These are phyloP conservation scores for Cryomyces minteri DNA, from an alignment of 495 filamentous ascomycete species.

Conservation along the genomic window DNA sequence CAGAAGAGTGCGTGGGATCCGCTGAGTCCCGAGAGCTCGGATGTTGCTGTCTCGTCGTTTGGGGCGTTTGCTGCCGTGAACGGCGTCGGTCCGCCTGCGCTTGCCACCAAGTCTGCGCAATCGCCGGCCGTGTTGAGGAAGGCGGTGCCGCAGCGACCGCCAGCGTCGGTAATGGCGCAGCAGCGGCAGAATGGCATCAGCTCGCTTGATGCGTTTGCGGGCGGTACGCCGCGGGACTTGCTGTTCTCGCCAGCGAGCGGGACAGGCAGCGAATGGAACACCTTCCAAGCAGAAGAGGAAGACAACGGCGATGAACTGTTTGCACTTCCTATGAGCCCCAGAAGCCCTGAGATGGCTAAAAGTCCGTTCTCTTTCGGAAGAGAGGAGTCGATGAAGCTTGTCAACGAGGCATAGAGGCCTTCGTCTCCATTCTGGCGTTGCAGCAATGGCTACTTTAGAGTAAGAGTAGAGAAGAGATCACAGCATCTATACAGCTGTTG, in stretches of 20 bases:
- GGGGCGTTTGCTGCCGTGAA: slow-evolving; percentile 17
- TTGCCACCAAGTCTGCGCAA: slow-evolving; percentile 16
- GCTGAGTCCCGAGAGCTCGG: slow-evolving; percentile 40
- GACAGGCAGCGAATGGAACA: too few relatives aligned
- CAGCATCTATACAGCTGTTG: too few relatives aligned
- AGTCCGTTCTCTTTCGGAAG: slow-evolving; percentile 10
- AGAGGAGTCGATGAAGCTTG: slow-evolving; percentile 8
- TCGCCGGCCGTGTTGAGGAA: slow-evolving; percentile 22
- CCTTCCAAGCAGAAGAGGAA: slow-evolving; percentile 4
- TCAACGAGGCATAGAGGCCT: background rate
- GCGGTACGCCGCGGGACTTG: background rate
- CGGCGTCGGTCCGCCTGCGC: slow-evolving; percentile 12
- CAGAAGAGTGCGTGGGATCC: slow-evolving; percentile 16
- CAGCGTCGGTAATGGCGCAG: slow-evolving; percentile 13
- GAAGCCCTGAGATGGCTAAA: slow-evolving; percentile 52
- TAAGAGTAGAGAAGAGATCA: too few relatives aligned
- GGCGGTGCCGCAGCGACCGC: slow-evolving; percentile 9
- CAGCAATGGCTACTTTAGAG: too few relatives aligned
- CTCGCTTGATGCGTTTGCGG: slow-evolving; percentile 17
- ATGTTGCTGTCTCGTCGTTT: slow-evolving; percentile 49
- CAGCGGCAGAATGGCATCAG: slow-evolving; percentile 25
- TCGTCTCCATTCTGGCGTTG: too few relatives aligned
- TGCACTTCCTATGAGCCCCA: slow-evolving; percentile 60
- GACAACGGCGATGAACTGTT: slow-evolving; percentile 58
- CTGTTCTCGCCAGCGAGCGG: background rate